Evolutionary conservation across 345 rosid genomes (phyloP).

Genomic region (Toxicodendron radicans): DNA sequence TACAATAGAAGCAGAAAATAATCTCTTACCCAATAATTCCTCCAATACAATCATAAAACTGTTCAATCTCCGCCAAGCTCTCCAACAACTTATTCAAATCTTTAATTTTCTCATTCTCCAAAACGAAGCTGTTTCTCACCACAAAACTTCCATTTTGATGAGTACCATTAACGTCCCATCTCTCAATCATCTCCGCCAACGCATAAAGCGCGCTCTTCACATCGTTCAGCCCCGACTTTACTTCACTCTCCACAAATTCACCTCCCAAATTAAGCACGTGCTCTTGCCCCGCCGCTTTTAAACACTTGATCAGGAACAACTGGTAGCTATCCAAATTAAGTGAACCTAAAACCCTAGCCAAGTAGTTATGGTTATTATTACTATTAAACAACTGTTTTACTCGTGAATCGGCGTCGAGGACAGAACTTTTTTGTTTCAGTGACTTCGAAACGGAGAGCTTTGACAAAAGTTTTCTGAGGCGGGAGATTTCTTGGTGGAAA

Average conservation of each 20-base stretch:
- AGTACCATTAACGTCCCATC: conserved; percentile 44
- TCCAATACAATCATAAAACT: conserved; percentile 87
- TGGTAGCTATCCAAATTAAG: conserved; percentile 46
- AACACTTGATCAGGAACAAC: conserved; percentile 62
- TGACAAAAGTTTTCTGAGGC: conserved; percentile 57
- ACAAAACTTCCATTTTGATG: conserved; percentile 22
- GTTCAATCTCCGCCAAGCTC: conserved; percentile 61
- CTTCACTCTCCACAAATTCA: conserved; percentile 36
- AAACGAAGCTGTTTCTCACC: conserved; percentile 27
- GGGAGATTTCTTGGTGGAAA: conserved; percentile 62
- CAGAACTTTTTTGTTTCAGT: conserved; percentile 35
- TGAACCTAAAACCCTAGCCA: conserved; percentile 36
- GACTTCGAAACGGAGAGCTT: conserved; percentile 42
- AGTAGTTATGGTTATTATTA: conserved; percentile 22
- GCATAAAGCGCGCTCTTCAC: conserved; percentile 69
- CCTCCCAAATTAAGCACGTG: conserved; percentile 54
- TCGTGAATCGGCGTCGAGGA: conserved; percentile 50
- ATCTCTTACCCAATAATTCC: conserved; percentile 78
- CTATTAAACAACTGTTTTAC: conserved; percentile 50
- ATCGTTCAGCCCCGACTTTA: conserved; percentile 40
- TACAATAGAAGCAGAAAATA: not conserved
- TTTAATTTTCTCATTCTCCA: conserved; percentile 42
- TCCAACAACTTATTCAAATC: conserved; percentile 55
- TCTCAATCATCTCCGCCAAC: conserved; percentile 78
- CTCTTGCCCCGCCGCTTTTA: conserved; percentile 84